Percentiles rank a stretch among this genome's conserved stretches.
Evolutionary conservation across 225 moss, liverwort and hornwort genomes (phyloP).

Genomic region (Takakia lepidozioides): DNA sequence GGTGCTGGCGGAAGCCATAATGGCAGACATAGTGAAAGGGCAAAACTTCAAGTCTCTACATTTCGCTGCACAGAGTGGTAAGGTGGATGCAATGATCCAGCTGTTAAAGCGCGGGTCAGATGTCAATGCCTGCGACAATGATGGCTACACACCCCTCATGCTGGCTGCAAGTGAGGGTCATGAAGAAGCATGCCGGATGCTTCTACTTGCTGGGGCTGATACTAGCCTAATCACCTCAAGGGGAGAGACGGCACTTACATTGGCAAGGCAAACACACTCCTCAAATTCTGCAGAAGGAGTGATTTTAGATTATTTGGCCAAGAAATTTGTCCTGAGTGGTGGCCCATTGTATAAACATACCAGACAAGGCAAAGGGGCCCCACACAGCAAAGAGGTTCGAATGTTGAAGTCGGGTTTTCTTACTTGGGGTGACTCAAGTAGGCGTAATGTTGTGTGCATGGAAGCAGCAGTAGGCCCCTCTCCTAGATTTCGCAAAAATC

Average conservation of each 20-base stretch:
- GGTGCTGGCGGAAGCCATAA: conserved; percentile 42
- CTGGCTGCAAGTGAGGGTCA: conserved; percentile 40
- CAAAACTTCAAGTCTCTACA: conserved; percentile 46
- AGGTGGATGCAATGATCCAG: conserved; percentile 34
- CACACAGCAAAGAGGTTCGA: conserved; percentile 26
- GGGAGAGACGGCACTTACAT: conserved; percentile 30
- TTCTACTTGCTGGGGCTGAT: conserved; percentile 41
- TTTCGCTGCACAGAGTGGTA: conserved; percentile 41
- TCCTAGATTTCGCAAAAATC: conserved; percentile 22
- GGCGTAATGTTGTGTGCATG: conserved; percentile 26
- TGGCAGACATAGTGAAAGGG: conserved; percentile 35
- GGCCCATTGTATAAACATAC: conserved; percentile 24
- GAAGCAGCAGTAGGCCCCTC: conserved; percentile 30
- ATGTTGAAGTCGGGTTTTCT: conserved; percentile 30
- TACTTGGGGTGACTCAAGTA: conserved; percentile 39
- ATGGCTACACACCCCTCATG: conserved; percentile 43
- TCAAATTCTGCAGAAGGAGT: conserved; percentile 42
- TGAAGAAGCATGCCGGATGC: conserved; percentile 31
- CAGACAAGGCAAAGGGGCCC: conserved; percentile 37
- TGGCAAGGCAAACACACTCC: conserved; percentile 36
- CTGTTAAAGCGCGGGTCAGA: conserved; percentile 29
- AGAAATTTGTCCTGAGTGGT: conserved; percentile 29
- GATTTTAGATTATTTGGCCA: conserved; percentile 33
- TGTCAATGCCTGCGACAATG: conserved; percentile 31
- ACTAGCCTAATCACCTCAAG: conserved; percentile 18